A percentile compares a stretch with the other conserved stretches of the same genome.
These are phyloP conservation scores for Cytospora chrysosperma DNA, from an alignment of 2,329 filamentous ascomycete species.

Conservation along the genomic window DNA sequence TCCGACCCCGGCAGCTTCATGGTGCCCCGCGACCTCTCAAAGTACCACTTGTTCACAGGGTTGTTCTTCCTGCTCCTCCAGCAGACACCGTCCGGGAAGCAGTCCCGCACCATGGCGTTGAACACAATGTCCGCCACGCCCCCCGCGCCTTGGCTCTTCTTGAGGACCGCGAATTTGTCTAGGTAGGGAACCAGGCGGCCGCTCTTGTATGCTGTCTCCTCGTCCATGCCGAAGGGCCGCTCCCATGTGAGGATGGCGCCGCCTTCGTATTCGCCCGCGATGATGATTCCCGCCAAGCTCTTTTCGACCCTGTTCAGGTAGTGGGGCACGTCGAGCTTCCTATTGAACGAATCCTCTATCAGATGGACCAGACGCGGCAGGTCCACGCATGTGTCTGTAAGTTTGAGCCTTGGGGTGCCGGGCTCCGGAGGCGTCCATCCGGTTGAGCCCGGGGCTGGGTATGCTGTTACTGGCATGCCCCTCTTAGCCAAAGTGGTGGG, in stretches of 20 bases:
- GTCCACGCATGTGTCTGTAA: slow-evolving; percentile 81
- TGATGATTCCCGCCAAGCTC: slow-evolving; percentile 85
- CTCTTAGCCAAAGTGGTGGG: slow-evolving; percentile 80
- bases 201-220: slow-evolving; percentile 53
- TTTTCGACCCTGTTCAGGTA: slow-evolving; percentile 80
- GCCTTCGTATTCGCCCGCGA: slow-evolving; percentile 95
- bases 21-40: slow-evolving; percentile 81
- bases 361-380: slow-evolving; percentile 78
- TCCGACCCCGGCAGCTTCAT: slow-evolving; percentile 78
- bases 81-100: slow-evolving; percentile 84
- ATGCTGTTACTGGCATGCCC: slow-evolving; percentile 84
- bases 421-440: slow-evolving; percentile 68
- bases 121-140: slow-evolving; percentile 96
- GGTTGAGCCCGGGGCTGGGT: slow-evolving; percentile 65
- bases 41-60: slow-evolving; percentile 99
- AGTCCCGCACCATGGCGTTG: slow-evolving; percentile 88
- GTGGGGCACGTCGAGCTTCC: slow-evolving; percentile 77
- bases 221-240: slow-evolving; percentile 59
- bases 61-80: slow-evolving; percentile 91
- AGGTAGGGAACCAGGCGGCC: slow-evolving; percentile 83
- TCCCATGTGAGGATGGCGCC: slow-evolving; percentile 96
- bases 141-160: slow-evolving; percentile 81
- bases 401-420: slow-evolving; percentile 59
- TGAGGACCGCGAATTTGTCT: slow-evolving; percentile 95
- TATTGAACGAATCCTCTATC: slow-evolving; percentile 90